Evolutionary conservation across 371 early-diverging fungal genomes (phyloP), one percentile per base, ranked within the genome.

Genomic region (Mucor indicus): DNA sequence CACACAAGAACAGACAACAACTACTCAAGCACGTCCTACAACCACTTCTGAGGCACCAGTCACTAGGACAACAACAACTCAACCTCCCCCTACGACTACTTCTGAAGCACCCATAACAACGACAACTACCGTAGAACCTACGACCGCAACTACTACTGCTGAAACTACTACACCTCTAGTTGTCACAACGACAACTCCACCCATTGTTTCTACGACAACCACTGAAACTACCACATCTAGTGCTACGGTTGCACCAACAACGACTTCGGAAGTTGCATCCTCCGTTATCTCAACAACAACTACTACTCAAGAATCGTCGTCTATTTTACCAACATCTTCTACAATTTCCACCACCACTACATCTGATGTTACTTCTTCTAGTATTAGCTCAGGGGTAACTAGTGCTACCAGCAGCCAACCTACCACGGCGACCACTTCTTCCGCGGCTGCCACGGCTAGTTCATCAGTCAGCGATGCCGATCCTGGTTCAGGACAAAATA

Each of bases 341-440:
- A 16, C 3, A 19, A 16, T 13, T n/a, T 13, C 40, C 11, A 12
- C 47, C 29, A 11, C 29, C 5, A 27, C 29, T 27, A 27, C 7
- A 7, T 27, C 29, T 7, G 5, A 7, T 7, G 29, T 7, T 27
- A 5, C 5, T 5, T 11, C 29, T 7, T 11, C 29, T 27, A 11
- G 5, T 7, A 27, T 7, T 27, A 27, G 7, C 11, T 27, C 29
- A 7, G 11, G 7, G 5, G 7, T 7, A 27, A 27, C 29, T 7
- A 11, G 11, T 27, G 29, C 5, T 7, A 11, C 7, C 5, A 27
- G 11, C 11, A 11, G 11, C 17, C 15, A 32, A 3, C 25, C 55
- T 16, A 9, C 55, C 23, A 16, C 43, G 11, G 10, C 42, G n/a
- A 16, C 44, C 4, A 17, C 57, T 38, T 45, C 57, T 23, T 48